Percentiles rank a stretch among this genome's conserved stretches.
phyloP scores from a whole-genome alignment of 129 eudicot species.

The Erigeron canadensis region DNA sequence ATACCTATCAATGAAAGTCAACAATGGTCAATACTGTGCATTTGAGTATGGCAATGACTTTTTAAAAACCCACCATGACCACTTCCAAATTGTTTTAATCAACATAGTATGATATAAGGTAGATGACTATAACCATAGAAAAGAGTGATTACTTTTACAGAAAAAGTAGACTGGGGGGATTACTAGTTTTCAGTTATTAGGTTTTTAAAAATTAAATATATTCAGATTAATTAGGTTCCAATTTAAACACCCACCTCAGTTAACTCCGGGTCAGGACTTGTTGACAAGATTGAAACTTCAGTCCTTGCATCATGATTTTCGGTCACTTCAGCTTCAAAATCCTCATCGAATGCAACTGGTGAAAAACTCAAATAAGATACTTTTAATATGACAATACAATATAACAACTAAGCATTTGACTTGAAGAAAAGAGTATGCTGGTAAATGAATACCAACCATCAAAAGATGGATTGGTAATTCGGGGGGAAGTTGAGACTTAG shows the following conservation, averaged over 20 bases:
- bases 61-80: background rate
- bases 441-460: too few species aligned
- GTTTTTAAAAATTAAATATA: too few species aligned
- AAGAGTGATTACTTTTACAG: too few species aligned
- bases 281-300: constrained; percentile 74
- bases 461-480: too few species aligned
- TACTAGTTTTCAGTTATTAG: too few species aligned
- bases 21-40: constrained; percentile 10
- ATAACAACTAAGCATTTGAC: background rate
- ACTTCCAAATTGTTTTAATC: too few species aligned
- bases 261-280: constrained; percentile 80
- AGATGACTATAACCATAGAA: too few species aligned
- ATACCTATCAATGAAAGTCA: constrained; percentile 42
- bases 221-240: background rate
- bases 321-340: constrained; percentile 91
- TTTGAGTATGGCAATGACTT: background rate
- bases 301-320: constrained; percentile 83
- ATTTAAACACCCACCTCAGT: constrained; percentile 59
- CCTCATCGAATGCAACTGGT: constrained; percentile 99
- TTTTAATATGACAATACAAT: background rate
- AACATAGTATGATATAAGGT: too few species aligned
- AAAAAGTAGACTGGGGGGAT: too few species aligned
- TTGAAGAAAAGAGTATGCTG: background rate
- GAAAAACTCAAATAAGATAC: background rate
- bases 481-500: too few species aligned